These are phyloP conservation scores for Sporisorium sorghi DNA, from an alignment of 1,284 basidiomycete genomes.

Conservation along the genomic window DNA sequence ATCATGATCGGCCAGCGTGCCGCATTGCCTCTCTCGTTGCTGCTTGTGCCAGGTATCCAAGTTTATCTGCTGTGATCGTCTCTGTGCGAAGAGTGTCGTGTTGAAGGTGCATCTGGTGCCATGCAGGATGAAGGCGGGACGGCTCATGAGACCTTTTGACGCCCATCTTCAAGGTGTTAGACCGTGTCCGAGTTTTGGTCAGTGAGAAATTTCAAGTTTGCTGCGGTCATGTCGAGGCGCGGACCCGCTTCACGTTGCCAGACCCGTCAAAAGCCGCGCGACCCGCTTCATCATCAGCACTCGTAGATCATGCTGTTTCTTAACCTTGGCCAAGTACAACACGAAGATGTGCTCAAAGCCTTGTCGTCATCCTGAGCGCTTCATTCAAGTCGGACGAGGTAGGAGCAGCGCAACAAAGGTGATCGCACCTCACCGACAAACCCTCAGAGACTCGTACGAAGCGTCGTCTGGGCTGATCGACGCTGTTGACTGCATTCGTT, in stretches of 20 bases:
- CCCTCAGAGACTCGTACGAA: constrained; percentile 5
- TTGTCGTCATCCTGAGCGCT: background rate
- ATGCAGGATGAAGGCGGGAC: background rate
- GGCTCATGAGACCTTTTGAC: background rate
- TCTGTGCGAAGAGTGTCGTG: background rate
- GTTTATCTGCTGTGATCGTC: background rate
- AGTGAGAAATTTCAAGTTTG: background rate
- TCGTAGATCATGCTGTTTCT: background rate
- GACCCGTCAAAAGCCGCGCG: constrained; percentile 3
- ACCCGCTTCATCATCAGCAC: background rate
- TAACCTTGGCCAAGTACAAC: background rate
- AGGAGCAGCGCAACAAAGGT: background rate
- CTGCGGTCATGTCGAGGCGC: constrained; percentile 41
- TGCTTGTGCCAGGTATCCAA: background rate
- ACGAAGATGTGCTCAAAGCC: background rate
- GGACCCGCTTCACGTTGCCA: constrained; percentile 25
- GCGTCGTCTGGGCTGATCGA: background rate
- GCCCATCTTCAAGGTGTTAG: constrained; percentile 13
- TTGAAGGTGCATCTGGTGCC: background rate
- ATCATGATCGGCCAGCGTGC: constrained; percentile 34
- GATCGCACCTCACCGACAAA: background rate
- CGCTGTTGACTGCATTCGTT: constrained; percentile 2
- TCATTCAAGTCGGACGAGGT: background rate
- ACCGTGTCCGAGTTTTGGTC: background rate
- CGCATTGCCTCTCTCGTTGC: constrained; percentile 17